Evolutionary conservation across 352 stramenopile species (phyloP).

Genomic region (Globisporangium cylindrosporum): DNA sequence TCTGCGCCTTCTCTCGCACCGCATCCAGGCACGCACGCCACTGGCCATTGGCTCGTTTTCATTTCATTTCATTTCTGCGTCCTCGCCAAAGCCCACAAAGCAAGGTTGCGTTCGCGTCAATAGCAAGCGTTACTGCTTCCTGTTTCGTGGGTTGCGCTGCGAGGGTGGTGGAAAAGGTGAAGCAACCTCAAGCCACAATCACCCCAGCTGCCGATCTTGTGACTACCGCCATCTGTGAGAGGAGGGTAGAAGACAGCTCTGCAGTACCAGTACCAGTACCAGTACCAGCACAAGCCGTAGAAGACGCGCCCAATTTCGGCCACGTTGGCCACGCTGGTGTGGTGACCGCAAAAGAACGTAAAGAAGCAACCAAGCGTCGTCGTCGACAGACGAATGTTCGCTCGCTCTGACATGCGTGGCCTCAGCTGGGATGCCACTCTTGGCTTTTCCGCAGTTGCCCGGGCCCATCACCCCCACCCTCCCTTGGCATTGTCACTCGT

Average conservation of each 20-base stretch:
- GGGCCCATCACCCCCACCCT: background rate
- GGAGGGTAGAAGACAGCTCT: background rate
- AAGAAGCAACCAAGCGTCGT: background rate
- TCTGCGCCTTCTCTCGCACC: background rate
- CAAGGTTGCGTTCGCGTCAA: background rate
- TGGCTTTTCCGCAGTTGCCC: slow-evolving; percentile 3
- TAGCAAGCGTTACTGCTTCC: background rate
- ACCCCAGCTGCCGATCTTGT: background rate
- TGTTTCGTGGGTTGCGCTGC: background rate
- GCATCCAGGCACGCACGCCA: background rate
- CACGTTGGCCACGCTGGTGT: background rate
- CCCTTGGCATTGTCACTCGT: background rate
- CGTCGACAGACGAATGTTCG: slow-evolving; percentile 5
- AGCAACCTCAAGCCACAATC: background rate
- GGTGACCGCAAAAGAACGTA: background rate
- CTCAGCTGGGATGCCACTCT: background rate
- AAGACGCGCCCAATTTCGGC: background rate
- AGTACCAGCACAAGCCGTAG: background rate
- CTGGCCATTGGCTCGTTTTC: background rate
- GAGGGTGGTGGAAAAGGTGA: background rate
- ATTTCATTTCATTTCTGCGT: background rate
- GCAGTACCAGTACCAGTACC: background rate
- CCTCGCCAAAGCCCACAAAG: background rate
- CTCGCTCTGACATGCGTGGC: slow-evolving; percentile 1
- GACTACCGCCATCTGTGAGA: background rate